These are phyloP conservation scores for Beauveria australis DNA, from an alignment of 2,329 filamentous ascomycete genomes.

Conservation along the genomic window DNA sequence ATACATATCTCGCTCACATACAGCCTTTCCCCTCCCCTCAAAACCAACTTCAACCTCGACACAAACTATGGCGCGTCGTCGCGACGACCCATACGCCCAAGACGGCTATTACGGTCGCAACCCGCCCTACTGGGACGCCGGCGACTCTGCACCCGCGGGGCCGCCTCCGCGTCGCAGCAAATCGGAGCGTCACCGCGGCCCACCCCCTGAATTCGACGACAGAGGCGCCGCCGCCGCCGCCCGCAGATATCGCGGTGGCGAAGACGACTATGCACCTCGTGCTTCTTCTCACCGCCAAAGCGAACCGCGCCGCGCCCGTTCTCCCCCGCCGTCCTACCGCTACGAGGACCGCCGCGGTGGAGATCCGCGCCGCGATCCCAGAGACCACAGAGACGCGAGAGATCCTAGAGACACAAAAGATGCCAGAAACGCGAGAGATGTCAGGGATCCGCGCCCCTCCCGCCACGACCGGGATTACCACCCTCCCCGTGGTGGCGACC, in stretches of 20 bases:
- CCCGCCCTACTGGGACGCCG: slow-evolving; percentile 10
- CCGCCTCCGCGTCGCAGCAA: slow-evolving; percentile 17
- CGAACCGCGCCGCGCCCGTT: background rate
- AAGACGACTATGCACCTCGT: background rate
- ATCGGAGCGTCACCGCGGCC: slow-evolving; percentile 17
- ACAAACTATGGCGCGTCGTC: slow-evolving; percentile 17
- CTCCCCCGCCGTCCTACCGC: background rate
- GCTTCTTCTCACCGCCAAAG: background rate
- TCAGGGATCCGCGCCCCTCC: background rate
- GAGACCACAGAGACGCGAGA: background rate
- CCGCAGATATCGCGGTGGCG: background rate
- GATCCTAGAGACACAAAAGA: background rate
- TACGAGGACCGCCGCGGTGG: background rate
- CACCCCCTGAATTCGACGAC: slow-evolving; percentile 12
- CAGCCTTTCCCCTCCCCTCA: background rate
- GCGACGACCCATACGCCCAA: slow-evolving; percentile 17
- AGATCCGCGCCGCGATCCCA: slow-evolving; percentile 3
- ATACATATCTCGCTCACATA: background rate
- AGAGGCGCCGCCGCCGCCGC: background rate
- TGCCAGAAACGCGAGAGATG: background rate
- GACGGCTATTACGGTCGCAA: slow-evolving; percentile 18
- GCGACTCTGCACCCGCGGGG: background rate
- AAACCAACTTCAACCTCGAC: background rate
- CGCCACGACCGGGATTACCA: slow-evolving; percentile 1
- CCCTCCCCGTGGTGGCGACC: background rate